Base-by-base conservation (phyloP, 176 grass and related monocot genomes). In the Bothriochloa decipiens region DNA sequence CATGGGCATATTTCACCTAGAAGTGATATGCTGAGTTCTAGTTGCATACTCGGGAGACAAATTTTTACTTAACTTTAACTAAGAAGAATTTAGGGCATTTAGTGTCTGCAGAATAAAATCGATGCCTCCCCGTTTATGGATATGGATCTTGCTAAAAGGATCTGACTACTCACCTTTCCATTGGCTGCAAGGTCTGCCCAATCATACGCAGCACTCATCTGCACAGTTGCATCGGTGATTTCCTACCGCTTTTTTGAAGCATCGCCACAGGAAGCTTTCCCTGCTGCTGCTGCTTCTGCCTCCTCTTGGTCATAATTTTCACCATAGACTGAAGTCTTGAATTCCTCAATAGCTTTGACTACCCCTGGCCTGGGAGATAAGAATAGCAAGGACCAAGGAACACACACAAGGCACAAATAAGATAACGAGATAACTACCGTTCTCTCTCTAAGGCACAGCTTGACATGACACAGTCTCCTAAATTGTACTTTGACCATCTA, bases 231-330 rank as follows among this genome's bases (percentile, higher is more conserved):
- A 72, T 98, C 93, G 55, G 86, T 64, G 12, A 89, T 79, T 68
- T 85, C 77, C 86, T 98, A 93, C 29, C 96, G 87, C 83, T 98
- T 98, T 80, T 89, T 93, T 27, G 89, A 88, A 87, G 85, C 81
- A 42, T 82, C 89, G 62, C 58, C 82, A 41, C 46, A 57, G 32
- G 76, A 80, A 69, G 40, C 87, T 86, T 85, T 90, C 41, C 74
- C 69, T 68, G 87, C 85, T 72, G 78, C 73, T 16, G 78, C 87
- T 36, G 81, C 76, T 43, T 92, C 90, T 40, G 78, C 87, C 85
- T 95, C 96, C 86, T 98, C 94, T 70, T 97, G 89, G 11, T 95
- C 90, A 80, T 95, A 83, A 71, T 94, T 94, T 91, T 95, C 89
- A 86, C 96, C 96, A 83, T 92, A 94, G 29, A 93, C 89, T 36